A percentile compares a stretch with the other conserved stretches of the same genome.
Conservation (phyloP, 2,329 filamentous ascomycete genomes). For the Aspergillus piperis region DNA sequence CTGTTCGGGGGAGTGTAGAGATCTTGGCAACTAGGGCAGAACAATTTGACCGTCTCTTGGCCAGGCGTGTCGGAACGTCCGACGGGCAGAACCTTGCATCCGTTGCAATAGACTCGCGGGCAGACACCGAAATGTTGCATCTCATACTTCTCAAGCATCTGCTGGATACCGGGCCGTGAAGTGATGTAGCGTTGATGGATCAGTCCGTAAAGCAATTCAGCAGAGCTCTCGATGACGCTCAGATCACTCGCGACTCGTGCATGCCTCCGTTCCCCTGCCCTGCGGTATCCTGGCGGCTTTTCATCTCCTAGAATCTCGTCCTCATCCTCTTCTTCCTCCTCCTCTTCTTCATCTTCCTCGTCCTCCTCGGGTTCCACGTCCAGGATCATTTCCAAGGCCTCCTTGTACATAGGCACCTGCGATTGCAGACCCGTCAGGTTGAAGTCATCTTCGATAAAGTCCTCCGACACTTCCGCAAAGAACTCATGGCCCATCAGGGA, state of each 20-base stretch:
- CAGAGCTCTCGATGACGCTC: slow-evolving; percentile 92
- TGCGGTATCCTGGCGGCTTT: slow-evolving; percentile 46
- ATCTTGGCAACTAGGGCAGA: slow-evolving; percentile 94
- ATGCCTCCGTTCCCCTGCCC: slow-evolving; percentile 70
- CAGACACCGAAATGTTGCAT: slow-evolving; percentile 93
- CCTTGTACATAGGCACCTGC: slow-evolving; percentile 98
- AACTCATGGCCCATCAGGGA: slow-evolving; percentile 95
- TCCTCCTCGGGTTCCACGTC: slow-evolving; percentile 95
- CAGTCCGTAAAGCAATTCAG: slow-evolving; percentile 96
- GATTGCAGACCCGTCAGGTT: slow-evolving; percentile 93
- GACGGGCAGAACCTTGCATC: slow-evolving; percentile 86
- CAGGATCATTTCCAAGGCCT: slow-evolving; percentile 98
- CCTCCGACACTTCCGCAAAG: slow-evolving; percentile 97
- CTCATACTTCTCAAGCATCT: slow-evolving; percentile 99
- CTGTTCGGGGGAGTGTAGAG: slow-evolving; percentile 98
- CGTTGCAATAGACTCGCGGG: slow-evolving; percentile 90
- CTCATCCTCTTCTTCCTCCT: slow-evolving; percentile 68
- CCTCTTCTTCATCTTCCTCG: slow-evolving; percentile 65
- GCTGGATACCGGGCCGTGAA: slow-evolving; percentile 91
- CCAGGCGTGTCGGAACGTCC: slow-evolving; percentile 93
- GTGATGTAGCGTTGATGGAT: slow-evolving; percentile 99
- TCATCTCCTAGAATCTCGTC: slow-evolving; percentile 66
- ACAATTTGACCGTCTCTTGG: slow-evolving; percentile 96
- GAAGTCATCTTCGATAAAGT: slow-evolving; percentile 99
- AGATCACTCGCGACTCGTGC: slow-evolving; percentile 87